phyloP scores from a whole-genome alignment of 148 eudicot genomes.

The Diospyros kaki region DNA sequence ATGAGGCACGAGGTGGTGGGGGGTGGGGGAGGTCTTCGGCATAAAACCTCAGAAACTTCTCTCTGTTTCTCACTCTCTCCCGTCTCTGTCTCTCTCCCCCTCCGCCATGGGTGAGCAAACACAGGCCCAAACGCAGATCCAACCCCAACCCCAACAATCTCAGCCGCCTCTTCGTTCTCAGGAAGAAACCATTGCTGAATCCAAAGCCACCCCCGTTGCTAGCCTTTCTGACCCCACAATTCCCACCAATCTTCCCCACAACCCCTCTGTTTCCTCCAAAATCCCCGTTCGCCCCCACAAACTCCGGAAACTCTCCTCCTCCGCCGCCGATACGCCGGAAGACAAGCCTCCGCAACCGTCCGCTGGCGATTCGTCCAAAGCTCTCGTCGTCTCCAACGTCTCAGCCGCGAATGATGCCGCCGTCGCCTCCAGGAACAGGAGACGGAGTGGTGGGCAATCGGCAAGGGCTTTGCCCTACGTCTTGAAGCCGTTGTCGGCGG shows the following conservation, averaged over 20 bases:
- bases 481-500: constrained; percentile 28
- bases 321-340: background rate
- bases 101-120: too few species aligned
- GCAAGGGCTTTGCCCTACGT: constrained; percentile 16
- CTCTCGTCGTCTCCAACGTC: constrained; percentile 3
- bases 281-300: constrained; percentile 52
- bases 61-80: too few species aligned
- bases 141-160: too few species aligned
- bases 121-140: too few species aligned
- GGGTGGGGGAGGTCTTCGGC: too few species aligned
- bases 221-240: constrained; percentile 7
- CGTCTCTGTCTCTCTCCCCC: too few species aligned
- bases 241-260: constrained; percentile 9
- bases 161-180: too few species aligned
- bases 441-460: constrained; percentile 18
- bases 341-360: background rate
- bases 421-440: constrained; percentile 16
- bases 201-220: background rate
- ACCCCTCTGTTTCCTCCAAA: constrained; percentile 33
- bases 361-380: background rate
- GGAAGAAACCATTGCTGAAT: too few species aligned
- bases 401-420: constrained; percentile 1
- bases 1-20: too few species aligned
- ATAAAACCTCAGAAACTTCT: too few species aligned
- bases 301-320: constrained; percentile 36